A percentile compares a stretch with the other conserved stretches of the same genome.
These are phyloP conservation scores for Calonectria pseudoreteaudii DNA, from an alignment of 2,329 filamentous ascomycete genomes.

Conservation along the genomic window DNA sequence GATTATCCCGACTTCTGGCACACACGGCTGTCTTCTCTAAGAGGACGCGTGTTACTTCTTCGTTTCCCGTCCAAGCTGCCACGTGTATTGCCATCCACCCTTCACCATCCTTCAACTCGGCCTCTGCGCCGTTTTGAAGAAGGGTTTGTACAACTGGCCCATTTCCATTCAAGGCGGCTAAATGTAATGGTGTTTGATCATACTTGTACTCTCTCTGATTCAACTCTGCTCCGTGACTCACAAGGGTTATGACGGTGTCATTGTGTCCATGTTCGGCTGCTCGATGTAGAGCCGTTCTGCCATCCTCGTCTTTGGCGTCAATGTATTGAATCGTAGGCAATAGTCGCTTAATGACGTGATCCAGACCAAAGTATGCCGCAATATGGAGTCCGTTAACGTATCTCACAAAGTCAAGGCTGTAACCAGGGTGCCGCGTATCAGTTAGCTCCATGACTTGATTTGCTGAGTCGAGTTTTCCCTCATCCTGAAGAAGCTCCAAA, in stretches of 20 bases:
- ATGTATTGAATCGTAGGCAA: neutral
- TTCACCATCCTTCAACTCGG: neutral
- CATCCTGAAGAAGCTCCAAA: neutral
- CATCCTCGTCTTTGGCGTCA: neutral
- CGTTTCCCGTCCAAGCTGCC: neutral
- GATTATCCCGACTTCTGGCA: neutral
- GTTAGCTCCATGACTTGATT: neutral
- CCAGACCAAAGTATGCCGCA: neutral
- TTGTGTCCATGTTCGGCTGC: neutral
- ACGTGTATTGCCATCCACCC: neutral
- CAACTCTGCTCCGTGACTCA: neutral
- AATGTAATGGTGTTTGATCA: neutral
- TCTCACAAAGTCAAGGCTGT: neutral
- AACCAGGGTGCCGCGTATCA: neutral
- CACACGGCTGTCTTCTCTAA: neutral
- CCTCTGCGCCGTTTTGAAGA: neutral
- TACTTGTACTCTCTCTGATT: neutral
- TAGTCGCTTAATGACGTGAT: neutral
- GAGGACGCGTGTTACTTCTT: neutral
- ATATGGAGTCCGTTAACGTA: neutral
- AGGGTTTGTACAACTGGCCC: neutral
- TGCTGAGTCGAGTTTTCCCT: neutral
- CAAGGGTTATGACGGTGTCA: neutral
- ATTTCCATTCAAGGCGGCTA: neutral
- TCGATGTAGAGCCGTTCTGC: neutral